Conservation (phyloP, 805 yeast species). For the Yarrowia alimentaria region DNA sequence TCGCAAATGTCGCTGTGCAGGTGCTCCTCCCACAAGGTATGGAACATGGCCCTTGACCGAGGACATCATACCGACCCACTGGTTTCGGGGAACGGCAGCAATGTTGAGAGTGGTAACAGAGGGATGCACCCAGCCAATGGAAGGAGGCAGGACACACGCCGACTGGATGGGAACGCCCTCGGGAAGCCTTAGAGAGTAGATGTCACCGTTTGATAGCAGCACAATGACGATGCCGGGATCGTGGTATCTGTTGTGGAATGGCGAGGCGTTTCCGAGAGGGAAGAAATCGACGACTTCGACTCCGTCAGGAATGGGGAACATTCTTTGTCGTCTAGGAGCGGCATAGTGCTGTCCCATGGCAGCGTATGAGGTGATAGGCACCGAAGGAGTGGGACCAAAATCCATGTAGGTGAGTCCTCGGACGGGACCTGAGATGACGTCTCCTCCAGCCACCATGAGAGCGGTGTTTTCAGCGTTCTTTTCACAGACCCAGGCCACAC, state of each 20-base stretch:
- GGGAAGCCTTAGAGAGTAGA: constrained; percentile 61
- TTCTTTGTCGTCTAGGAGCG: constrained; percentile 53
- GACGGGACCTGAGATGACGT: constrained; percentile 45
- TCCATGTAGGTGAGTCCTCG: constrained; percentile 58
- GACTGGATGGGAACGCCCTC: constrained; percentile 51
- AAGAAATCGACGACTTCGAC: constrained; percentile 48
- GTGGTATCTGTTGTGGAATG: constrained; percentile 77
- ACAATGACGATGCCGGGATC: constrained; percentile 67
- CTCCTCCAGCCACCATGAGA: constrained; percentile 68
- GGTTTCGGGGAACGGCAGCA: constrained; percentile 55
- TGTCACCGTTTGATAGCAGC: constrained; percentile 59
- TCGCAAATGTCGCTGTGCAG: constrained; percentile 52
- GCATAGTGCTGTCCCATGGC: constrained; percentile 78
- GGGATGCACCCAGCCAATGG: constrained; percentile 76
- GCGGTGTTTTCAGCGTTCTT: constrained; percentile 78
- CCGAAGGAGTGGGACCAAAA: constrained; percentile 72
- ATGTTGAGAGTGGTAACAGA: constrained; percentile 58
- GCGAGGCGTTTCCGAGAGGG: constrained; percentile 60
- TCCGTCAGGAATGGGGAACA: constrained; percentile 53
- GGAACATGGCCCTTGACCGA: constrained; percentile 43
- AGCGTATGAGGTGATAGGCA: constrained; percentile 77
- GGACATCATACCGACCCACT: constrained; percentile 80
- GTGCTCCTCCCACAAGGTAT: constrained; percentile 77
- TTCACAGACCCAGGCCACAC: constrained; percentile 74
- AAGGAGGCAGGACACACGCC: constrained; percentile 72